Evolutionary conservation across 2,329 filamentous ascomycete genomes (phyloP).

Genomic region (Fusarium sp.): DNA sequence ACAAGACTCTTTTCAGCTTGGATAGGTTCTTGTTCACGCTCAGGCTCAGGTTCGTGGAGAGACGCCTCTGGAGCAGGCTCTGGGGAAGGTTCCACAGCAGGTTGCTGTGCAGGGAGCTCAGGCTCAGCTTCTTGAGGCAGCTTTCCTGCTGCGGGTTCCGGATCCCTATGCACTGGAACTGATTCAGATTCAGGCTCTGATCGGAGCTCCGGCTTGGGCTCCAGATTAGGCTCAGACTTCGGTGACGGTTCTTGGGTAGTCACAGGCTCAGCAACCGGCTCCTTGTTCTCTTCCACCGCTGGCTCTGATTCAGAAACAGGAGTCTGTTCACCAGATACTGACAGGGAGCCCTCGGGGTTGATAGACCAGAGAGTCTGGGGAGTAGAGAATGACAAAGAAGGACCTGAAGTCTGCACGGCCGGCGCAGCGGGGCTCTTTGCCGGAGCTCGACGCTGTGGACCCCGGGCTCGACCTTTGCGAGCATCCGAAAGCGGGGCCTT

Average conservation of each 20-base stretch:
- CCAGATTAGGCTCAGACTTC: constrained; percentile 8
- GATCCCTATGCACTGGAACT: constrained; percentile 15
- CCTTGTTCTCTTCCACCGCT: constrained; percentile 4
- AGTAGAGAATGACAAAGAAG: constrained; percentile 56
- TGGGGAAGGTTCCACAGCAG: constrained; percentile 22
- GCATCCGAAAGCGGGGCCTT: constrained; percentile 87
- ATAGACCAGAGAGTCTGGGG: constrained; percentile 62
- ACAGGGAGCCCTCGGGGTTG: constrained; percentile 56
- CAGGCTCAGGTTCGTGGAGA: neutral
- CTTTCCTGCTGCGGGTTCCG: constrained; percentile 18
- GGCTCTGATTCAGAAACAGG: constrained; percentile 15
- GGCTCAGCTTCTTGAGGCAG: constrained; percentile 19
- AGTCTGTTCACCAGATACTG: constrained; percentile 32
- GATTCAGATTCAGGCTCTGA: constrained; percentile 23
- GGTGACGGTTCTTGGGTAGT: constrained; percentile 2
- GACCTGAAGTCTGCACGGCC: constrained; percentile 44
- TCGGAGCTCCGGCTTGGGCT: constrained; percentile 17
- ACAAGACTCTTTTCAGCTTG: constrained; percentile 48
- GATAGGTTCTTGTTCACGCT: neutral
- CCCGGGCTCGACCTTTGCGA: constrained; percentile 87
- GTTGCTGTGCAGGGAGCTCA: constrained; percentile 12
- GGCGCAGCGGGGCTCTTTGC: constrained; percentile 56
- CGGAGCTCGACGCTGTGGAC: constrained; percentile 79
- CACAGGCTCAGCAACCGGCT: neutral
- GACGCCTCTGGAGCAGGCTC: constrained; percentile 3